These are phyloP conservation scores for Triangularia verruculosa DNA, from an alignment of 2,329 filamentous ascomycete species.

Conservation along the genomic window DNA sequence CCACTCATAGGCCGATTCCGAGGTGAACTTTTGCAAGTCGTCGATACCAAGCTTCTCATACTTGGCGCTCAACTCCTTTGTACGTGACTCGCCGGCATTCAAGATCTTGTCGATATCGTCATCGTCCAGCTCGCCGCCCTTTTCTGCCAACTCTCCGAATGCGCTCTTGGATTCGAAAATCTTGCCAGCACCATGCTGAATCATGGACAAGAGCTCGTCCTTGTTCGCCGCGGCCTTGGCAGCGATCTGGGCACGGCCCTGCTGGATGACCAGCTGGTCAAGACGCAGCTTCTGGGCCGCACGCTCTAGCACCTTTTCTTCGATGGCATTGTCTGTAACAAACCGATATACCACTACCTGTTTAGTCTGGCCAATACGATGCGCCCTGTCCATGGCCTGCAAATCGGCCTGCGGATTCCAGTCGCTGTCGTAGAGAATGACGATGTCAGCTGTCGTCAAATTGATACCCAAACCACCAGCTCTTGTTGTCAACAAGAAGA, in stretches of 20 bases:
- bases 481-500: slow-evolving; percentile 92
- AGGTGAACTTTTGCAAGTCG: slow-evolving; percentile 95
- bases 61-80: slow-evolving; percentile 84
- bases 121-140: slow-evolving; percentile 66
- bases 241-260: slow-evolving; percentile 87
- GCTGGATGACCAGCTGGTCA: slow-evolving; percentile 96
- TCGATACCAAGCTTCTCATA: slow-evolving; percentile 97
- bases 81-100: slow-evolving; percentile 80
- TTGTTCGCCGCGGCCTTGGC: slow-evolving; percentile 91
- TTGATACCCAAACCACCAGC: slow-evolving; percentile 97
- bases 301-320: slow-evolving; percentile 95
- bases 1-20: slow-evolving; percentile 98
- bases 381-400: slow-evolving; percentile 97
- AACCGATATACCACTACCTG: slow-evolving; percentile 96
- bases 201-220: slow-evolving; percentile 95
- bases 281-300: slow-evolving; percentile 95
- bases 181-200: slow-evolving; percentile 95
- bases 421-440: slow-evolving; percentile 94
- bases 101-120: slow-evolving; percentile 90
- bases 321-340: slow-evolving; percentile 95
- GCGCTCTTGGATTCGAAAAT: slow-evolving; percentile 77
- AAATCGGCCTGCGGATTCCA: slow-evolving; percentile 99
- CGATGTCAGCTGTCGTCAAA: slow-evolving; percentile 89
- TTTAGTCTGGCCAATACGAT: slow-evolving; percentile 98
- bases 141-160: slow-evolving; percentile 57